Conservation (phyloP, 192 early-diverging fungal genomes). For the Umbelopsis sp. region DNA sequence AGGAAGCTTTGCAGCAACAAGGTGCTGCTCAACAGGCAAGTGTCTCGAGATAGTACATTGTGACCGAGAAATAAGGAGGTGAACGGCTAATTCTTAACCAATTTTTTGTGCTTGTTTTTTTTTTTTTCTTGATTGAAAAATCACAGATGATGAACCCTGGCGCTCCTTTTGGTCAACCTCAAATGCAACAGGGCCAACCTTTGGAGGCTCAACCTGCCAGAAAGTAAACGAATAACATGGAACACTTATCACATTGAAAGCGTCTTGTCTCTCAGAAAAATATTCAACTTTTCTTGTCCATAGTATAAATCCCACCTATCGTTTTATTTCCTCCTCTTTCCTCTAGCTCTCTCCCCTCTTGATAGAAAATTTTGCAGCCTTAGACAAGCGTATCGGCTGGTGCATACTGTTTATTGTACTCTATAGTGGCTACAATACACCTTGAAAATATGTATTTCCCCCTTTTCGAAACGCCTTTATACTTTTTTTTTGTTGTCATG, state of each 20-base stretch:
- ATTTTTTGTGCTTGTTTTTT: neutral
- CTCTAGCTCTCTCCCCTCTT: neutral
- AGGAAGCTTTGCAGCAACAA: constrained; percentile 59
- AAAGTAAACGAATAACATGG: neutral
- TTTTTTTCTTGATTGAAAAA: no score
- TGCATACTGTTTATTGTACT: constrained; percentile 1
- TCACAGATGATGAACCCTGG: constrained; percentile 16
- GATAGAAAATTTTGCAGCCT: constrained; percentile 17
- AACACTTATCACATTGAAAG: neutral
- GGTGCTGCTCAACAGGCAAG: constrained; percentile 44
- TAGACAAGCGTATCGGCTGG: constrained; percentile 17
- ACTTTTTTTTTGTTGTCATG: neutral
- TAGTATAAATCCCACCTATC: neutral
- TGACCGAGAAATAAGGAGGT: neutral
- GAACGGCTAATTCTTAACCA: no score
- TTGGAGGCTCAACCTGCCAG: neutral
- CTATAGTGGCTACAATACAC: neutral
- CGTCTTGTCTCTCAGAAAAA: neutral
- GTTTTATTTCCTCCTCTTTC: neutral
- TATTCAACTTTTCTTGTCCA: constrained; percentile 2
- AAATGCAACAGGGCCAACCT: constrained; percentile 19
- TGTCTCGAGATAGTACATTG: neutral
- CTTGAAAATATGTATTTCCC: constrained; percentile 4
- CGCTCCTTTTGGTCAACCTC: constrained; percentile 11
- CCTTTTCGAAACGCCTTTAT: neutral